Base-by-base conservation (phyloP, 805 yeast species). In the Geotrichum ghanense region DNA sequence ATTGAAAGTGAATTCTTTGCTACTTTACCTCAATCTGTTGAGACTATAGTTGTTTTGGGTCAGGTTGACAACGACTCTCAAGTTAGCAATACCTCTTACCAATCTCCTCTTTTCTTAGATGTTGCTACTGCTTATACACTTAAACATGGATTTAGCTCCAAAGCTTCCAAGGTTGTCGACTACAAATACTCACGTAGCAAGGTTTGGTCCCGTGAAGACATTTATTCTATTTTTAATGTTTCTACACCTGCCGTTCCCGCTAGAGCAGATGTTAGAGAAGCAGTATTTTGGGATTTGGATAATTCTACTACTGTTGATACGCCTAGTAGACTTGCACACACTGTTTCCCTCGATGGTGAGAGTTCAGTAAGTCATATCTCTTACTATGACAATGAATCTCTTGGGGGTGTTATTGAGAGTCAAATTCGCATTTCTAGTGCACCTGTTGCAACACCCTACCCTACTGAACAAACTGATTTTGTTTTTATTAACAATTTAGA, bases 371-470 rank as follows among this genome's bases (percentile, higher is more conserved):
- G 73, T 45, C 73, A 76, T 61, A 72, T 83, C 61, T 73, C 83
- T 45, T 76, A 75, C 57, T 86, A 70, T 56, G 95, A 90, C 63
- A 88, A 85, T 62, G 60, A 71, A 31, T 68, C 77, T 14, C 75
- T 74, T 45, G 90, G 89, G 27, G 97, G 97, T 51, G 60, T 76
- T 6, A 79, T 80, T 61, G 85, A 82, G 63, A 74, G 88, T 10
- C 63, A 67, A 42, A 39, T 68, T 34, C 84, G 81, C 57, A 67
- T 83, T 44, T 63, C 69, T 22, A 66, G 73, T 4, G 50, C 60
- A 2, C 51, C 58, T n/a, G 27, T 50, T 16, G 41, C 52, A 31
- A 52, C 61, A 2, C 53, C 59, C 25, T 50, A 57, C 41, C 47
- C 63, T 22, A 65, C 81, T 45, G 84, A 79, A 46, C 58, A 72